Conservation (phyloP, 1,284 basidiomycete species). For the Phellinidium pouzarii region DNA sequence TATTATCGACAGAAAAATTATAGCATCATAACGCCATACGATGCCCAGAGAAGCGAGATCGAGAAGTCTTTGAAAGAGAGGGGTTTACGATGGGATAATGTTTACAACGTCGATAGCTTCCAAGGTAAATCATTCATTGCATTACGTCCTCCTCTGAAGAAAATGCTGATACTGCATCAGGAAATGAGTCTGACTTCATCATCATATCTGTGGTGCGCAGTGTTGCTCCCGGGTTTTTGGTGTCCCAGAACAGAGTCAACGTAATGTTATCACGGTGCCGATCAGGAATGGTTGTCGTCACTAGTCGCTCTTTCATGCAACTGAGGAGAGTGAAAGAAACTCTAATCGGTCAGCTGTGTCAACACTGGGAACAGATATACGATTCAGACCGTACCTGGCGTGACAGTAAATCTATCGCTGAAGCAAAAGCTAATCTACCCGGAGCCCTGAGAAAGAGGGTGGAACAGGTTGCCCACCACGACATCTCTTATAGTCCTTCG, state of each 20-base stretch:
- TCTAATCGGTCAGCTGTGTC: slow-evolving; percentile 29
- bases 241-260: slow-evolving; percentile 35
- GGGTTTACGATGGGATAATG: slow-evolving; percentile 35
- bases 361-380: slow-evolving; percentile 21
- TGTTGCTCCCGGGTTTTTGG: slow-evolving; percentile 34
- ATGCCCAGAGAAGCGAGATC: slow-evolving; percentile 44
- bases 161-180: slow-evolving; percentile 22
- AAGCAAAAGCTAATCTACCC: slow-evolving; percentile 9
- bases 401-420: slow-evolving; percentile 21
- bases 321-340: slow-evolving; percentile 25
- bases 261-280: slow-evolving; percentile 42
- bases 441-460: neutral
- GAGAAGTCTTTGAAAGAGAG: slow-evolving; percentile 33
- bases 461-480: neutral
- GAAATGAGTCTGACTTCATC: slow-evolving; percentile 39
- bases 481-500: neutral
- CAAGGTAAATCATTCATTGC: slow-evolving; percentile 37
- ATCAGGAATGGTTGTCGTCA: slow-evolving; percentile 37
- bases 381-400: slow-evolving; percentile 21
- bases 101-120: slow-evolving; percentile 50
- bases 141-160: neutral
- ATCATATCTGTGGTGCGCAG: slow-evolving; percentile 42
- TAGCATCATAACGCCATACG: slow-evolving; percentile 49
- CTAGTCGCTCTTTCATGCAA: slow-evolving; percentile 31
- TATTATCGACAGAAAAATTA: slow-evolving; percentile 35